Base-by-base conservation (phyloP, 495 filamentous ascomycete genomes). In the Thermothielavioides terrestris region DNA sequence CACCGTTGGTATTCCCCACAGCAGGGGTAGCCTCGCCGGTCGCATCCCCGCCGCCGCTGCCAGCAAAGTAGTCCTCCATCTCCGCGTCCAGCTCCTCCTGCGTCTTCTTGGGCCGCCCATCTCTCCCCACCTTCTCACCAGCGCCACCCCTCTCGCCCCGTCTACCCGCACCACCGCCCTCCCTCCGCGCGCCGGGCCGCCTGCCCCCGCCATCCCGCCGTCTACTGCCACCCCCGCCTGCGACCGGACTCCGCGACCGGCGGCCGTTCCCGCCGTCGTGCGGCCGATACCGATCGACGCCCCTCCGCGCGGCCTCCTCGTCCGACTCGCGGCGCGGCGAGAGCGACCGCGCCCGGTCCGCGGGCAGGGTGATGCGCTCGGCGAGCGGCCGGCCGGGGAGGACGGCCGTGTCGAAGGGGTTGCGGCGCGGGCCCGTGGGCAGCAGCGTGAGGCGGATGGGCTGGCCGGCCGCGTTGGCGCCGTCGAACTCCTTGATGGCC, bases 11-110 rank as follows among this genome's bases (percentile, higher is more conserved):
- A 25, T 15, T 25, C 17, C 25, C 46, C 26, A 41, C 53, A 21
- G 50, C 56, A 37, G 45, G 56, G 21, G 41, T 36, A 42, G 48
- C n/a, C 1, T 42, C 46, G 21, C 54, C 55, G 4, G n/a, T n/a
- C n/a, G 39, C 42, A 8, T 38, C 58, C 14, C 57, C 64, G 20
- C 42, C 42, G 7, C 39, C 57, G 9, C 58, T 64, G 21, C 77
- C 76, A 26, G 67, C 75, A 73, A 86, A 97, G 68, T 97, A 97
- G 60, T 95, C 88, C 28, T 81, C 89, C 91, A 97, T 97, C 71
- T 97, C 91, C 30, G 85, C 83, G 61, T 97, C 91, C 32, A 97
- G 72, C 61, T 97, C 86, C 57, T 94, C 87, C 42, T 89, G 85
- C 6, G 90, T 95, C 79, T 95, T 95, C 63, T 79, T 84, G 2